phyloP scores from a whole-genome alignment of 495 filamentous ascomycete genomes.

The Penicillium fimorum region DNA sequence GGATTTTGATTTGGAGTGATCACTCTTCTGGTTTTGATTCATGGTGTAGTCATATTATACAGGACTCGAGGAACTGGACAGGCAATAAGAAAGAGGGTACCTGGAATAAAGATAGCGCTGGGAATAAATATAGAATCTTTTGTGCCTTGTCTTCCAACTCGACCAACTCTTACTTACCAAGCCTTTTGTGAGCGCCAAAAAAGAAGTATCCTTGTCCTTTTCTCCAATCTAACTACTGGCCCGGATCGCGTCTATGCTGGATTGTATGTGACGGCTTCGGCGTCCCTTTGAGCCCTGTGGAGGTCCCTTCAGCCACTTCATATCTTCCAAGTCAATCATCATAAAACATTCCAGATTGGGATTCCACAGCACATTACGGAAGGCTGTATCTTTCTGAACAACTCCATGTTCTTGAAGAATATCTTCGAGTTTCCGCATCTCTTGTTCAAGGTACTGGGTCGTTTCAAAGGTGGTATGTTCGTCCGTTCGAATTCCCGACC shows the following conservation, averaged over 20 bases:
- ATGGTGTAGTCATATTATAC: neutral
- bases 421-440: slow-evolving; percentile 7
- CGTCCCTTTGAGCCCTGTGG: neutral
- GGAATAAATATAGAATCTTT: neutral
- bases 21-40: neutral
- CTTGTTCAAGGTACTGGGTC: slow-evolving; percentile 12
- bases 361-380: slow-evolving; percentile 24
- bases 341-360: neutral
- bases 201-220: no score
- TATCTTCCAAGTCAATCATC: slow-evolving; percentile 23
- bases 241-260: neutral
- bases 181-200: neutral
- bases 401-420: slow-evolving; percentile 12
- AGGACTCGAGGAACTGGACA: neutral
- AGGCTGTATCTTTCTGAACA: slow-evolving; percentile 13
- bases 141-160: neutral
- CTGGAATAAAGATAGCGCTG: neutral
- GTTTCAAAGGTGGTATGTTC: slow-evolving; percentile 10
- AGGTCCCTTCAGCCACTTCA: slow-evolving; percentile 15
- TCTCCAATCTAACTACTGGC: neutral
- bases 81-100: neutral
- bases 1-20: neutral
- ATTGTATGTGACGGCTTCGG: neutral
- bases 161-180: neutral
- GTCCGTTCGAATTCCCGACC: slow-evolving; percentile 10